A percentile compares a stretch with the other conserved stretches of the same genome.
Evolutionary conservation across 495 filamentous ascomycete species (phyloP).

Genomic region (Penicillium antarcticum): DNA sequence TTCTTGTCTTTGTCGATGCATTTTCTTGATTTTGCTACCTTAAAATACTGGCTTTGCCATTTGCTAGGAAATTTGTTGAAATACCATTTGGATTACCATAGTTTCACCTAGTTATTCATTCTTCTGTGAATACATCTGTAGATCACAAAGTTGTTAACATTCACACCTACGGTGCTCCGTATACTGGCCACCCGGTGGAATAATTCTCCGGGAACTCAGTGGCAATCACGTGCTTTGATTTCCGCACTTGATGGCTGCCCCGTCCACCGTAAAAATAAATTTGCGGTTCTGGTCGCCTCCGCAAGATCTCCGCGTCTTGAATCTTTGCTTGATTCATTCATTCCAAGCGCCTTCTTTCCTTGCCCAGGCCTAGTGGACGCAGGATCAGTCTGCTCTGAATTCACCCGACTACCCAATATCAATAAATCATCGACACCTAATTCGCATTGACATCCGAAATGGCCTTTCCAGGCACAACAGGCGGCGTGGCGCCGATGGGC

Average conservation of each 20-base stretch:
- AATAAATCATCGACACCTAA: not conserved
- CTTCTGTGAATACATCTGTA: not conserved
- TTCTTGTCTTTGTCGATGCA: conserved; percentile 14
- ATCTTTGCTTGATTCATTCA: not conserved
- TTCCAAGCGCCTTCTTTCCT: not conserved
- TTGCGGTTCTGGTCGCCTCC: conserved; percentile 29
- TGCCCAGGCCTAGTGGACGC: not conserved
- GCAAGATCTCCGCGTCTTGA: conserved; percentile 30
- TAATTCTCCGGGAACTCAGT: not conserved
- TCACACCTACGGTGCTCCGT: too few species aligned
- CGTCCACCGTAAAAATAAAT: conserved; percentile 30
- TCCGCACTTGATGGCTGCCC: conserved; percentile 12
- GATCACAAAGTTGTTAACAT: not conserved
- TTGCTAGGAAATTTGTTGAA: not conserved
- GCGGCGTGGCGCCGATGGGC: conserved; percentile 30
- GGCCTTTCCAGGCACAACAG: conserved; percentile 46
- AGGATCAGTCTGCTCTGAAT: not conserved
- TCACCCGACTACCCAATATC: not conserved
- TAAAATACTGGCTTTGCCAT: conserved; percentile 5
- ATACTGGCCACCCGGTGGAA: not conserved
- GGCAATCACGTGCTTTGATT: conserved; percentile 18
- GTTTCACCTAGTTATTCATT: not conserved
- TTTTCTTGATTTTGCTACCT: conserved; percentile 13
- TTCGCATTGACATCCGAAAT: conserved; percentile 20
- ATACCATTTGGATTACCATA: not conserved